Base-by-base conservation (phyloP, 331 rosid genomes). In the Prunus yedoensis region DNA sequence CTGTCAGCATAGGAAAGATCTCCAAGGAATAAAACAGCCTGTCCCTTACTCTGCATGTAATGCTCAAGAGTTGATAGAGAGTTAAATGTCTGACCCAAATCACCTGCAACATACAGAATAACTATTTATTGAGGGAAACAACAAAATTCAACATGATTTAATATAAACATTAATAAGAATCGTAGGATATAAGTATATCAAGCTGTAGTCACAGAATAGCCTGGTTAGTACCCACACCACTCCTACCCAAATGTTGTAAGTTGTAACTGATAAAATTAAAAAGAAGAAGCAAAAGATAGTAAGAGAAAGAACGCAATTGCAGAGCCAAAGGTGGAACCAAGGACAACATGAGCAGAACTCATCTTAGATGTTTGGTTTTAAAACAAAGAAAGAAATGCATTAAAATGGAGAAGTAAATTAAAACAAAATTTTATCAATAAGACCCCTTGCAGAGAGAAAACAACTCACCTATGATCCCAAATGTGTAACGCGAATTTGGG, bases 1-100 rank as follows among this genome's bases (percentile, higher is more conserved):
- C 97, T 88, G 83, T 92, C 99, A 47, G 99, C 99, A 32, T 95
- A 95, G 78, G 97, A 79, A 75, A 95, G 92, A 88, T 95, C 99
- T 78, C 99, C 99, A 69, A 92, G 65, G 80, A 85, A 95, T 79
- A 95, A 78, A 56, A 92, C 97, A 66, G 97, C 53, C 80, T 92
- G 85, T 16, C 90, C 99, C 82, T 87, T 90, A 87, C 97, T 95
- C 82, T 88, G 80, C 78, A 90, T 83, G 80, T 89, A 92, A 79
- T 92, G 99, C 66, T 95, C 84, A 79, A 95, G 94, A 68, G 99
- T 95, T 65, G 97, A 90, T 69, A 90, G 90, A 66, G 99, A 95
- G 85, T 95, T 95, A 74, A 80, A 90, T 10, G 99, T 95, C 86
- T 92, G 99, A 56, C 99, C 99, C 96, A 95, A 67, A 88, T 95